Percentiles rank a stretch among this genome's conserved stretches.
Conservation (phyloP, 331 rosid species). For the Rosa hybrid region DNA sequence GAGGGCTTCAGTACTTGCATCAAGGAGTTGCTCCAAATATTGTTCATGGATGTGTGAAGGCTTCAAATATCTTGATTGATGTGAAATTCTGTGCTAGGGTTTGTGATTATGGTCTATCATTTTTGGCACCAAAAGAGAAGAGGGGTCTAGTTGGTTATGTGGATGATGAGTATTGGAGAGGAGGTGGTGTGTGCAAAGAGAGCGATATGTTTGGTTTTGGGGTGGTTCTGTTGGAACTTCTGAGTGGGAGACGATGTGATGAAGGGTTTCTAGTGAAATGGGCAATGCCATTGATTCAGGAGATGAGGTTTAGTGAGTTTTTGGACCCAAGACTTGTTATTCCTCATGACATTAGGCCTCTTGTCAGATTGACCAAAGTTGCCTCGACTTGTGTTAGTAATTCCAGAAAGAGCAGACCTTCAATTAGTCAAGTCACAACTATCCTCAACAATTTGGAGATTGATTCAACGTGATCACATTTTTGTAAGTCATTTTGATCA, state of each 20-base stretch:
- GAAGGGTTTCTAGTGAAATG: conserved; percentile 63
- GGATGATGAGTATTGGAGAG: conserved; percentile 71
- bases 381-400: conserved; percentile 82
- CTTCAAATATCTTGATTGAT: conserved; percentile 68
- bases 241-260: conserved; percentile 76
- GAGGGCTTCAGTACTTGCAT: conserved; percentile 78
- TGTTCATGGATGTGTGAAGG: conserved; percentile 78
- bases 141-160: conserved; percentile 56
- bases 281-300: conserved; percentile 84
- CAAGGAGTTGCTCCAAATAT: conserved; percentile 67
- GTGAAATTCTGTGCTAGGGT: conserved; percentile 48
- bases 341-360: conserved; percentile 47
- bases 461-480: too few relatives aligned
- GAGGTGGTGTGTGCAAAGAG: conserved; percentile 53
- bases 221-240: conserved; percentile 69
- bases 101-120: conserved; percentile 68
- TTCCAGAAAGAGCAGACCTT: conserved; percentile 74
- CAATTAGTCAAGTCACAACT: conserved; percentile 59
- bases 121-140: conserved; percentile 52
- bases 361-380: conserved; percentile 75
- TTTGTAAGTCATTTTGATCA: too few relatives aligned
- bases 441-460: conserved; percentile 67
- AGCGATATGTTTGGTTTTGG: conserved; percentile 89
- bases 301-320: conserved; percentile 48
- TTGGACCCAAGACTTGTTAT: conserved; percentile 59